Evolutionary conservation across 805 yeast genomes (phyloP).

Genomic region (Komagataella ulmi): DNA sequence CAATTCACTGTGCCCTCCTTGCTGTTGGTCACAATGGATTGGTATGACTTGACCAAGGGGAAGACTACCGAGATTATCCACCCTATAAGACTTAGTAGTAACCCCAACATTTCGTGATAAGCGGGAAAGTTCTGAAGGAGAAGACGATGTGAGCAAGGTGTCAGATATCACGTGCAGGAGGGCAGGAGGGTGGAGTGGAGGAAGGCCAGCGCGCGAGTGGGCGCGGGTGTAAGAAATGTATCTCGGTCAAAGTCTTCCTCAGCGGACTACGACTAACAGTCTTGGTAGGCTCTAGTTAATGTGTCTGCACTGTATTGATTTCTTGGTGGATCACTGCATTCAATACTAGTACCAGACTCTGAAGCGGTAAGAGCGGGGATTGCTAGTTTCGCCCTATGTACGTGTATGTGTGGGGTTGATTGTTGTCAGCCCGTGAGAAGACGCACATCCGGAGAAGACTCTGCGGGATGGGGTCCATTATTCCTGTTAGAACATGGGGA

Average conservation of each 20-base stretch:
- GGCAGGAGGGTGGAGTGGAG: not conserved
- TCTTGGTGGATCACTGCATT: not conserved
- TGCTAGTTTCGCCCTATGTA: not conserved
- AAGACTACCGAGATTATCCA: not conserved
- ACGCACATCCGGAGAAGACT: not conserved
- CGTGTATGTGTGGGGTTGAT: not conserved
- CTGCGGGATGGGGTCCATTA: not conserved
- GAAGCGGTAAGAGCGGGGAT: not conserved
- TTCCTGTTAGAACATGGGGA: not conserved
- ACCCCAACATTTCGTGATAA: not conserved
- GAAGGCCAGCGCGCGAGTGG: not conserved
- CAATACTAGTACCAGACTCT: not conserved
- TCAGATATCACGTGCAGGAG: not conserved
- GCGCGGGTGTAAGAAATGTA: not conserved
- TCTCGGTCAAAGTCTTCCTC: no score
- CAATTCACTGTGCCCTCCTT: constrained; percentile 12
- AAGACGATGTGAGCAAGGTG: not conserved
- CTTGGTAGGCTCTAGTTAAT: no score
- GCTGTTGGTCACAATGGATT: not conserved
- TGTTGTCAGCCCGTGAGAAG: not conserved
- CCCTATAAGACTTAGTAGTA: not conserved
- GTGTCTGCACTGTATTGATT: no score
- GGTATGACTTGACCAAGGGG: not conserved
- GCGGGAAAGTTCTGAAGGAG: not conserved
- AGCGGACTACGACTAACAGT: no score